These are phyloP conservation scores for Chlorophyllum brunneum DNA, from an alignment of 768 basidiomycete genomes.

Conservation along the genomic window DNA sequence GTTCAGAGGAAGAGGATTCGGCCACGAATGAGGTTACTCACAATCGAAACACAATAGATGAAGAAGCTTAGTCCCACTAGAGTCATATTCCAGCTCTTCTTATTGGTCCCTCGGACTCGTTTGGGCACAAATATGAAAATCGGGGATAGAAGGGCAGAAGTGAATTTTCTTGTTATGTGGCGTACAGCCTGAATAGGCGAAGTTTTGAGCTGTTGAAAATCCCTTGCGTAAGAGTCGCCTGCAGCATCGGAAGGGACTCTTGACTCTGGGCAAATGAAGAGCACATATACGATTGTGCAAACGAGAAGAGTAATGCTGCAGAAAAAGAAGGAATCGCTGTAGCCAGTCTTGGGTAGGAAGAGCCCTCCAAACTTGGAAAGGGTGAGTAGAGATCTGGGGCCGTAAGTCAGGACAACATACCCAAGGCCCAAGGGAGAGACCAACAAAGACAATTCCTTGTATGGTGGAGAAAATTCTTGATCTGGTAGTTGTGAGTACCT, in stretches of 20 bases:
- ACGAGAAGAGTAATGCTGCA: slow-evolving; percentile 37
- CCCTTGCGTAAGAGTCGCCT: slow-evolving; percentile 17
- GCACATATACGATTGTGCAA: slow-evolving; percentile 33
- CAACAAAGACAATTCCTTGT: slow-evolving; percentile 72
- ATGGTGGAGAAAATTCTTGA: slow-evolving; percentile 59
- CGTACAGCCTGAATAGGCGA: slow-evolving; percentile 26
- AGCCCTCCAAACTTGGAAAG: slow-evolving; percentile 39
- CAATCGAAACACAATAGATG: slow-evolving; percentile 58
- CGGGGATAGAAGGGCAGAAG: slow-evolving; percentile 53
- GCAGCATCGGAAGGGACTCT: slow-evolving; percentile 25
- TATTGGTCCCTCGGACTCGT: slow-evolving; percentile 33
- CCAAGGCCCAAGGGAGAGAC: slow-evolving; percentile 76
- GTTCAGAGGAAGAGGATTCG: slow-evolving; percentile 3
- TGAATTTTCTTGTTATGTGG: slow-evolving; percentile 24
- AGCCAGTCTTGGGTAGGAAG: slow-evolving; percentile 52
- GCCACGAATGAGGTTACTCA: slow-evolving; percentile 29
- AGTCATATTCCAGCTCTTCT: slow-evolving; percentile 73
- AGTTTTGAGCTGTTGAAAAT: slow-evolving; percentile 24
- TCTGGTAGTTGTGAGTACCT: slow-evolving; percentile 20
- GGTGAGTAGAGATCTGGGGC: not conserved
- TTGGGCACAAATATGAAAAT: slow-evolving; percentile 68
- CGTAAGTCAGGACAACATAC: slow-evolving; percentile 33
- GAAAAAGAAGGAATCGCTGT: slow-evolving; percentile 46
- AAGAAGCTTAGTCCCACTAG: slow-evolving; percentile 63
- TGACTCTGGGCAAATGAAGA: slow-evolving; percentile 54